phyloP scores from a whole-genome alignment of 495 filamentous ascomycete species.

The Evernia prunastri region DNA sequence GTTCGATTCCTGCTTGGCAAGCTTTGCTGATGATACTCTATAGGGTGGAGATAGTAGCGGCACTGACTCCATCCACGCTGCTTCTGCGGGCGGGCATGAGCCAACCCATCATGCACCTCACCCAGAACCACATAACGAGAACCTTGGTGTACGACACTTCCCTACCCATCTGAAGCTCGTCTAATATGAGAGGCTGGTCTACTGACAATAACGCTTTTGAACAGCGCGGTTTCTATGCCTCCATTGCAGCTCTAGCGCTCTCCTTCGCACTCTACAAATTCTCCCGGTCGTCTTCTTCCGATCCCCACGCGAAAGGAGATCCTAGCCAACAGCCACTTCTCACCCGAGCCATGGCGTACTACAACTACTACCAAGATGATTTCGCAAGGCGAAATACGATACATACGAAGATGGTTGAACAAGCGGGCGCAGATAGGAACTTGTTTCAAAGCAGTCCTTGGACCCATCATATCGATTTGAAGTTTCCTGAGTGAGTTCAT shows the following conservation, averaged over 20 bases:
- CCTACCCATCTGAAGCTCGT: constrained; percentile 17
- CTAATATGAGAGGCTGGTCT: constrained; percentile 13
- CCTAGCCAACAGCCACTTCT: constrained; percentile 47
- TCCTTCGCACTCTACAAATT: constrained; percentile 52
- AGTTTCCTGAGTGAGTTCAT: constrained; percentile 59
- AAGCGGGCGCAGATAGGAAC: constrained; percentile 60
- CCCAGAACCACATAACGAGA: constrained; percentile 53
- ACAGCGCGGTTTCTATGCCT: constrained; percentile 62
- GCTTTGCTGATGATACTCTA: background rate
- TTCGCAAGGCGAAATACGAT: constrained; percentile 56
- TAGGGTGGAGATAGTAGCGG: constrained; percentile 18
- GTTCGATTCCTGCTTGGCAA: background rate
- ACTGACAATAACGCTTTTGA: background rate
- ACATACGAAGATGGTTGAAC: constrained; percentile 59
- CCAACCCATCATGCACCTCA: constrained; percentile 31
- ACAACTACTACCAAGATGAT: constrained; percentile 39
- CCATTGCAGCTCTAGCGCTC: constrained; percentile 52
- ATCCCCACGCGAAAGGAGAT: constrained; percentile 29
- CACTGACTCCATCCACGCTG: constrained; percentile 17
- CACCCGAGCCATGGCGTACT: constrained; percentile 53
- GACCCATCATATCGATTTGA: constrained; percentile 46
- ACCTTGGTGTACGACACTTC: constrained; percentile 51
- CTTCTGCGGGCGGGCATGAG: constrained; percentile 17
- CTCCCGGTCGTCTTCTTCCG: constrained; percentile 31
- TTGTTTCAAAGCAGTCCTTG: constrained; percentile 53